phyloP scores from a whole-genome alignment of 148 eudicot genomes.

The Cornus suecica region DNA sequence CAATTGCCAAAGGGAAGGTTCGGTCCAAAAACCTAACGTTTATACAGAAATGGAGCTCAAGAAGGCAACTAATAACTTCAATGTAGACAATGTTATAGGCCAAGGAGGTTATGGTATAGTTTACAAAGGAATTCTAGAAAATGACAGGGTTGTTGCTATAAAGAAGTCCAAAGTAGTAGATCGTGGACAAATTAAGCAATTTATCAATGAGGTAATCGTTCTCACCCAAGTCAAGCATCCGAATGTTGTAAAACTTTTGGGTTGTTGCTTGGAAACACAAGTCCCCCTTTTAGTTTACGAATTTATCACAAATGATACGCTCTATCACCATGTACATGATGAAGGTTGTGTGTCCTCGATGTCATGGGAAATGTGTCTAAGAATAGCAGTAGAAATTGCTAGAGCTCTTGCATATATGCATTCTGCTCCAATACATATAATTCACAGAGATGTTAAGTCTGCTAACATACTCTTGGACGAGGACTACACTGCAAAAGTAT shows the following conservation, averaged over 20 bases:
- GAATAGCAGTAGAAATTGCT: conserved; percentile 32
- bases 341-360: not conserved
- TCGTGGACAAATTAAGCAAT: conserved; percentile 22
- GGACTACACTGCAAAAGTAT: conserved; percentile 31
- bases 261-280: conserved; percentile 22
- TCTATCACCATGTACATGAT: conserved; percentile 26
- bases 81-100: conserved; percentile 14
- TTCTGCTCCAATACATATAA: conserved; percentile 24
- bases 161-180: conserved; percentile 23
- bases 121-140: conserved; percentile 12
- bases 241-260: conserved; percentile 21
- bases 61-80: conserved; percentile 24
- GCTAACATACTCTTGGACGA: conserved; percentile 35
- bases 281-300: conserved; percentile 31
- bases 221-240: conserved; percentile 21
- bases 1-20: not conserved
- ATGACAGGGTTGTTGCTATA: conserved; percentile 10
- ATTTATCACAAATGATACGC: conserved; percentile 24
- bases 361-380: conserved; percentile 21
- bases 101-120: conserved; percentile 22
- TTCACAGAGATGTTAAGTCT: conserved; percentile 40
- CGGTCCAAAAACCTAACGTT: not conserved
- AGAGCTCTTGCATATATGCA: conserved; percentile 39
- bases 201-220: conserved; percentile 24
- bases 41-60: conserved; percentile 20